These are phyloP conservation scores for Murraya koenigii DNA, from an alignment of 345 rosid genomes.

Conservation along the genomic window DNA sequence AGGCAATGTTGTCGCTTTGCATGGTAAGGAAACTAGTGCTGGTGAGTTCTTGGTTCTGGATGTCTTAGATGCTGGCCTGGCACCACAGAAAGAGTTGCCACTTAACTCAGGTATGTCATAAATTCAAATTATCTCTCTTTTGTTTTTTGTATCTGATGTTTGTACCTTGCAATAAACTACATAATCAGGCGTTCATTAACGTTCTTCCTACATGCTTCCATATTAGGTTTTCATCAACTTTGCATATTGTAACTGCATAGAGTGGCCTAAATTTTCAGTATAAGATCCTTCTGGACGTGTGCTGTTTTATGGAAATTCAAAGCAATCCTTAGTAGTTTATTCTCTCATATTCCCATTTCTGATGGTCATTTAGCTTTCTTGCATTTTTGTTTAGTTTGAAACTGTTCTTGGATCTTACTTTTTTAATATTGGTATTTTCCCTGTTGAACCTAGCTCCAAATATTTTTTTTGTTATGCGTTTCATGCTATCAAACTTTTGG, in stretches of 20 bases:
- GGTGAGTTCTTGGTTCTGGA: constrained; percentile 84
- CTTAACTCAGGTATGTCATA: constrained; percentile 49
- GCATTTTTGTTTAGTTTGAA: neutral
- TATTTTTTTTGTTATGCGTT: neutral
- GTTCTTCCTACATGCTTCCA: neutral
- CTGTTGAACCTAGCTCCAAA: neutral
- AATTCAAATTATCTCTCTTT: constrained; percentile 15
- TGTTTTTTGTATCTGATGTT: constrained; percentile 9
- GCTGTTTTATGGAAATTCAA: neutral
- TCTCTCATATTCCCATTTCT: neutral
- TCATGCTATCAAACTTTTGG: neutral
- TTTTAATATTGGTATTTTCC: neutral
- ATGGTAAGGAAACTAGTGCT: constrained; percentile 79
- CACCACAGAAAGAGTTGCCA: constrained; percentile 69
- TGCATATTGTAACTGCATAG: neutral
- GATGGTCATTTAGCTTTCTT: neutral
- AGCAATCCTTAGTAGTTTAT: neutral
- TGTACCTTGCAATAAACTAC: neutral
- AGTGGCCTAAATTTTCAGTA: neutral
- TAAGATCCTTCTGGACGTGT: neutral
- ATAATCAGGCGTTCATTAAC: neutral
- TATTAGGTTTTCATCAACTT: neutral
- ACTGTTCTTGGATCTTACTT: neutral
- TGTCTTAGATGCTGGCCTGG: constrained; percentile 84
- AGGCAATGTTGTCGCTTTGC: constrained; percentile 84